These are phyloP conservation scores for Venturia oleaginea DNA, from an alignment of 2,329 filamentous ascomycete genomes.

Conservation along the genomic window DNA sequence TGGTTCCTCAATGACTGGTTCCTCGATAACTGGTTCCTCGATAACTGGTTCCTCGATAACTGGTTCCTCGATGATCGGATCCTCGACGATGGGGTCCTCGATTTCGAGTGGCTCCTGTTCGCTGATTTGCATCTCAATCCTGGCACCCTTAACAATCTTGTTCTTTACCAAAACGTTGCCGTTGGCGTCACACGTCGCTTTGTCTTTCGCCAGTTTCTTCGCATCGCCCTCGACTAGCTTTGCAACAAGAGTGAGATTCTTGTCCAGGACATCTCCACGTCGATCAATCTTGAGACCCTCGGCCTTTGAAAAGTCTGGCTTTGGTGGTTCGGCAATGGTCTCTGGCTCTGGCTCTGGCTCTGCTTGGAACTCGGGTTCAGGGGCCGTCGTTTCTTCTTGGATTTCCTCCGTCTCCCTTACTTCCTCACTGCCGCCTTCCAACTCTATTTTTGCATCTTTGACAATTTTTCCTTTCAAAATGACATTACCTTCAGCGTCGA, in stretches of 20 bases:
- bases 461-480: conserved; percentile 41
- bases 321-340: conserved; percentile 25
- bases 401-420: conserved; percentile 43
- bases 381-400: conserved; percentile 12
- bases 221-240: conserved; percentile 38
- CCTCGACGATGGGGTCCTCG: conserved; percentile 20
- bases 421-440: conserved; percentile 42
- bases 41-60: conserved; percentile 20
- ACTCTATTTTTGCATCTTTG: conserved; percentile 32
- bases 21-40: conserved; percentile 20
- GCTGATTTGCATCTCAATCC: conserved; percentile 32
- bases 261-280: conserved; percentile 40
- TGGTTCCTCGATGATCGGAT: conserved; percentile 20
- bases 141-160: conserved; percentile 33
- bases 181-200: conserved; percentile 41
- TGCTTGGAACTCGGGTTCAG: conserved; percentile 41
- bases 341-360: conserved; percentile 42
- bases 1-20: conserved; percentile 21
- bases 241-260: conserved; percentile 40
- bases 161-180: conserved; percentile 55
- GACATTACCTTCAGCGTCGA: conserved; percentile 42
- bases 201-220: conserved; percentile 40
- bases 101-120: conserved; percentile 22
- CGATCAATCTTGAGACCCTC: conserved; percentile 43
- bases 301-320: conserved; percentile 37